Base-by-base conservation (phyloP, 148 eudicot species). In the Fallopia convolvulus region DNA sequence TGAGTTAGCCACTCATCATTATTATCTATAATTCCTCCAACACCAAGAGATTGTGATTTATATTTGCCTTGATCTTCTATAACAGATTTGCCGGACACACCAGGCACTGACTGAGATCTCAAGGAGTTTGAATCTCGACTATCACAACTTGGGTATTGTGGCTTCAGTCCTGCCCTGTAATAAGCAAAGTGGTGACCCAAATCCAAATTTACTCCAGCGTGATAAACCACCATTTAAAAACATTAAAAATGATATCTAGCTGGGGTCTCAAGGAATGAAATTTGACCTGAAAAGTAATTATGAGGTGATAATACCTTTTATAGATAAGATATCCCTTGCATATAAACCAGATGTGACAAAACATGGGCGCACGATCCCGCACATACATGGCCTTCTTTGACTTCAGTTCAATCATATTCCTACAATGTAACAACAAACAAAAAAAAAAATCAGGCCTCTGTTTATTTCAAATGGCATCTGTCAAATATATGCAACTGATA, bases 301-400 rank as follows among this genome's bases (percentile, higher is more conserved):
- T 33, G 66, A 32, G 58, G 68, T 53, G 74, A 77, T 87, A 92
- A 75, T 86, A 94, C 99, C 98, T 96, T 10, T 89, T 89, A 83
- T 79, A 61, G 30, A 91, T 89, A 20, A 89, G 85, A 74, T 80
- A 73, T 9, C 91, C 90, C 63, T 91, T 93, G 86, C 98, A 96
- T 46, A 90, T 76, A 77, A 96, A 93, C 85, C 86, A 85, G 75
- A 96, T 91, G 70, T 85, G 88, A 84, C 99, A 96, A 84, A 81
- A 88, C 75, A 41, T 60, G 50, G 98, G 91, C 5, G 99, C 98
- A 55, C 89, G 81, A 53, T 71, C n/a, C 46, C 85, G 83, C 26
- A 96, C 93, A 82, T 87, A 85, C 14, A 83, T 89, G 79, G 99
- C 98, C 87, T 91, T 93, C 83, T 79, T 85, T 8, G 99, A 96